These are phyloP conservation scores for Fusarium austroafricanum DNA, from an alignment of 2,329 filamentous ascomycete species.

Conservation along the genomic window DNA sequence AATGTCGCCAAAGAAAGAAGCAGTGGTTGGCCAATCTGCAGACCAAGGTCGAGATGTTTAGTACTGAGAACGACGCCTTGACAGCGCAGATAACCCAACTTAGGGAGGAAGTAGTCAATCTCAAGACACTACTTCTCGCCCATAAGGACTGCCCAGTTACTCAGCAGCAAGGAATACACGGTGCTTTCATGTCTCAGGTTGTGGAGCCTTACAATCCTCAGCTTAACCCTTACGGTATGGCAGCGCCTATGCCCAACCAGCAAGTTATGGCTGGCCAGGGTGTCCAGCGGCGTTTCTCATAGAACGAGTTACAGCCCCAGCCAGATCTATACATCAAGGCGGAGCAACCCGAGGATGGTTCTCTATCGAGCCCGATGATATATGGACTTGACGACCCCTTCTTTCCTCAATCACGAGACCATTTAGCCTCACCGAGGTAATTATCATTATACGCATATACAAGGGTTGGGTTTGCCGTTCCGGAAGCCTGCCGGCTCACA, in stretches of 20 bases:
- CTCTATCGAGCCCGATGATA: slow-evolving; percentile 14
- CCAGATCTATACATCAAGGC: slow-evolving; percentile 8
- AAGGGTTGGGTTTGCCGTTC: slow-evolving; percentile 26
- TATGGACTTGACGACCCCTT: slow-evolving; percentile 39
- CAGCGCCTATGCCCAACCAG: slow-evolving; percentile 62
- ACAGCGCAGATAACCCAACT: slow-evolving; percentile 85
- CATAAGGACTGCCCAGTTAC: slow-evolving; percentile 97
- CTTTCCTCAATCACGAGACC: slow-evolving; percentile 34
- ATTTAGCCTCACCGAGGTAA: slow-evolving; percentile 13
- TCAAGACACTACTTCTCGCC: slow-evolving; percentile 91
- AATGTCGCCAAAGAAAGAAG: slow-evolving; percentile 98
- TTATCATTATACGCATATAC: slow-evolving; percentile 43
- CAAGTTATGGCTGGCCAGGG: slow-evolving; percentile 67
- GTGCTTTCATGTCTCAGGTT: slow-evolving; percentile 66
- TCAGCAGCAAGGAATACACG: slow-evolving; percentile 78
- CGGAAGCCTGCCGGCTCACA: slow-evolving; percentile 28
- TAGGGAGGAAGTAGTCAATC: slow-evolving; percentile 91
- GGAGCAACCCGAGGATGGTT: slow-evolving; percentile 15
- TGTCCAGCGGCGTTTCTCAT: slow-evolving; percentile 68
- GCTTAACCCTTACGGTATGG: slow-evolving; percentile 71
- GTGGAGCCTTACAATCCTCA: slow-evolving; percentile 67
- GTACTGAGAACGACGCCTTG: slow-evolving; percentile 88
- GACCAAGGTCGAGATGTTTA: slow-evolving; percentile 92
- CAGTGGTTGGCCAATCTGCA: slow-evolving; percentile 98
- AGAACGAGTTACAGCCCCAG: slow-evolving; percentile 47